Percentiles rank a stretch among this genome's conserved stretches.
Conservation (phyloP, 2,329 filamentous ascomycete genomes). For the Claviceps arundinis region DNA sequence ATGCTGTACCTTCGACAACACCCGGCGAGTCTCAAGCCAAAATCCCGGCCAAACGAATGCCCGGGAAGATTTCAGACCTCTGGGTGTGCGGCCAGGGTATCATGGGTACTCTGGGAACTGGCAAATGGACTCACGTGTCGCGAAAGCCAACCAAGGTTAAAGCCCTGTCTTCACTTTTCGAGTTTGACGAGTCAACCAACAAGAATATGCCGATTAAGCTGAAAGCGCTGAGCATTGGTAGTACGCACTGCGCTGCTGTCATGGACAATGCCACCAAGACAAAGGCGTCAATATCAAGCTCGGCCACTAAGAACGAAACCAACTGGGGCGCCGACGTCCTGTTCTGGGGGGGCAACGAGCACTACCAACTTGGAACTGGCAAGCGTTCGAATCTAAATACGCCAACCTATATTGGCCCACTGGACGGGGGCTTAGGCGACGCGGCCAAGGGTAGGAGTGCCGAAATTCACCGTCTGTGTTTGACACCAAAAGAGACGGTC, state of each 20-base stretch:
- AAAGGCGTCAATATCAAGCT: conserved; percentile 35
- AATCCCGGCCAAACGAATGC: conserved; percentile 20
- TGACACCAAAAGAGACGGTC: conserved; percentile 64
- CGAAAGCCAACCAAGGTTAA: conserved; percentile 68
- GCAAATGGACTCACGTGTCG: conserved; percentile 81
- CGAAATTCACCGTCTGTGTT: conserved; percentile 62
- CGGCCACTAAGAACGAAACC: conserved; percentile 50
- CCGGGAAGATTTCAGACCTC: conserved; percentile 41
- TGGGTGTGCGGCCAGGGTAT: conserved; percentile 85
- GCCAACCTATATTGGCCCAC: conserved; percentile 66
- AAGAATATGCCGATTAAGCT: conserved; percentile 65
- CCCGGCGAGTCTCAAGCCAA: conserved; percentile 8
- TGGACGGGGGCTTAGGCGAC: conserved; percentile 50
- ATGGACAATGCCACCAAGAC: conserved; percentile 70
- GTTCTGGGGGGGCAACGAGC: conserved; percentile 92
- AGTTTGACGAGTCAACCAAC: conserved; percentile 67
- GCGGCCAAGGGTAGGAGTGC: conserved; percentile 43
- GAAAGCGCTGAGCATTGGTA: conserved; percentile 58
- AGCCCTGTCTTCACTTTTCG: conserved; percentile 66
- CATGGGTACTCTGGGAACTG: conserved; percentile 68
- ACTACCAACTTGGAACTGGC: conserved; percentile 84
- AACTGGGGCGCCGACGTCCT: conserved; percentile 83
- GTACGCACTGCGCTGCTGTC: conserved; percentile 68
- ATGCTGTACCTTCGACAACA: conserved; percentile 44
- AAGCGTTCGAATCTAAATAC: conserved; percentile 67